A percentile compares a stretch with the other conserved stretches of the same genome.
These are phyloP conservation scores for Pisolithus microcarpus DNA, from an alignment of 768 basidiomycete genomes.

Conservation along the genomic window DNA sequence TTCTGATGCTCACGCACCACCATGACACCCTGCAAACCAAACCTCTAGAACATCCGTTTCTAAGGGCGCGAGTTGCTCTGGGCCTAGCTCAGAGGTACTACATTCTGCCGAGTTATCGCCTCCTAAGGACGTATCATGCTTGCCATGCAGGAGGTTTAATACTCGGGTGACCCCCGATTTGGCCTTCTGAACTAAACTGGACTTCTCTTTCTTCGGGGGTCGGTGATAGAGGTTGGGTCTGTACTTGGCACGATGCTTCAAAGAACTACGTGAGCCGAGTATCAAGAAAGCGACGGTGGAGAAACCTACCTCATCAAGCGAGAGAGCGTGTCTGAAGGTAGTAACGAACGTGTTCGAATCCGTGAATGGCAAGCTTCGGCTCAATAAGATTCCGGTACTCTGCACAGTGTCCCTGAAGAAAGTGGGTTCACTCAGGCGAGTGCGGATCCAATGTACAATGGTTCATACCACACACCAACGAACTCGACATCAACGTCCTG, in stretches of 20 bases:
- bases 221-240: conserved; percentile 57
- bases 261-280: conserved; percentile 6
- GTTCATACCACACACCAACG: conserved; percentile 64
- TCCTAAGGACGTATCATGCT: background rate
- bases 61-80: background rate
- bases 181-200: background rate
- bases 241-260: conserved; percentile 62
- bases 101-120: background rate
- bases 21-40: conserved; percentile 73
- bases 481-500: conserved; percentile 67
- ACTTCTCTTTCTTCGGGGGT: conserved; percentile 10
- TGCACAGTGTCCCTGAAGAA: conserved; percentile 66
- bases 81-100: background rate
- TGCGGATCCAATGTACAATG: background rate
- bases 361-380: conserved; percentile 60
- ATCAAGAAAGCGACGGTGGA: background rate
- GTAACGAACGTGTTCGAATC: conserved; percentile 54
- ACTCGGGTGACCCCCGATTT: background rate
- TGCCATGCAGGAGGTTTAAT: background rate
- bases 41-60: conserved; percentile 61
- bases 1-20: conserved; percentile 37
- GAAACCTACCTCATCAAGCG: conserved; percentile 62
- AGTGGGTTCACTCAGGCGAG: background rate
- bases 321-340: conserved; percentile 69
- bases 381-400: conserved; percentile 62